Evolutionary conservation across 352 stramenopile species (phyloP).

Genomic region (Globisporangium iwayamae): DNA sequence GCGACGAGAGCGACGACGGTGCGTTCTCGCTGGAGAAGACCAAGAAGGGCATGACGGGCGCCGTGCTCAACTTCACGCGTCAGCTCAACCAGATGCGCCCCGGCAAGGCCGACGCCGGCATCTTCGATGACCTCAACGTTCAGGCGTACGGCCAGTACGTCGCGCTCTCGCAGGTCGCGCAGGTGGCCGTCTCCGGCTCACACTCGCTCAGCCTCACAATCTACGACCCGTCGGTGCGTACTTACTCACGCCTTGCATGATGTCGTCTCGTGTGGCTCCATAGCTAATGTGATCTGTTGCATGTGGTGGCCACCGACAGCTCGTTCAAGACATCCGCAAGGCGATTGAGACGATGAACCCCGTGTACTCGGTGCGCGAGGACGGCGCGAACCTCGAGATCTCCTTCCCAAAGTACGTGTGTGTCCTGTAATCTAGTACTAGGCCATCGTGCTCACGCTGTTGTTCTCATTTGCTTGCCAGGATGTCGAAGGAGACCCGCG

Average conservation of each 20-base stretch:
- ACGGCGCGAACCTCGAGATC: conserved; percentile 61
- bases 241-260: background rate
- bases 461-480: conserved; percentile 20
- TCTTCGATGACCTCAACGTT: conserved; percentile 80
- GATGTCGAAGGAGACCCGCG: conserved; percentile 84
- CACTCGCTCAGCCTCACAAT: conserved; percentile 69
- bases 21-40: conserved; percentile 45
- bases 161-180: conserved; percentile 68
- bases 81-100: conserved; percentile 74
- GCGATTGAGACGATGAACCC: conserved; percentile 74
- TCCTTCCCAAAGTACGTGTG: conserved; percentile 75
- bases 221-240: conserved; percentile 75
- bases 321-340: conserved; percentile 69
- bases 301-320: conserved; percentile 22
- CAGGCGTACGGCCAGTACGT: conserved; percentile 80
- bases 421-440: background rate
- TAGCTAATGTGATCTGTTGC: background rate
- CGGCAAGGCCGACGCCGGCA: conserved; percentile 70
- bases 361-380: conserved; percentile 69
- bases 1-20: conserved; percentile 12
- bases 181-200: conserved; percentile 61
- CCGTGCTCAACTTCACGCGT: conserved; percentile 74
- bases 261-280: background rate
- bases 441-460: background rate
- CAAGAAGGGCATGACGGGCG: conserved; percentile 80